phyloP scores from a whole-genome alignment of 2,329 filamentous ascomycete genomes.

The Fusarium scirpi region DNA sequence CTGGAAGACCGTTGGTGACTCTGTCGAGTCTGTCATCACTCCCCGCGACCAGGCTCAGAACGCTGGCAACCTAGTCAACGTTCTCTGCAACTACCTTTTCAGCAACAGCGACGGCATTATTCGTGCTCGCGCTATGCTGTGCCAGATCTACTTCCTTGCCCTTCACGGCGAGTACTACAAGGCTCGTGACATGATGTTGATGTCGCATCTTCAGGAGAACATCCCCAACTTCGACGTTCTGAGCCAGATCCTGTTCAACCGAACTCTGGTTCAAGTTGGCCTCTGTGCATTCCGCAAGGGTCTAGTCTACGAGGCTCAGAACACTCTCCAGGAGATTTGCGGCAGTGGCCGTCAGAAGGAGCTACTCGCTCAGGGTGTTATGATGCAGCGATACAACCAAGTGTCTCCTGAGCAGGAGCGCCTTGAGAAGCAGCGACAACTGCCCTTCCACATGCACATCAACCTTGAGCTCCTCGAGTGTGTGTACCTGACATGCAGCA shows the following conservation, averaged over 20 bases:
- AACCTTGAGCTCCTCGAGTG: slow-evolving; percentile 98
- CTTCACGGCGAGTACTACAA: slow-evolving; percentile 98
- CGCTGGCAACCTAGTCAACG: slow-evolving; percentile 80
- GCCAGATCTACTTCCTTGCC: slow-evolving; percentile 98
- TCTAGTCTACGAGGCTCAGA: slow-evolving; percentile 96
- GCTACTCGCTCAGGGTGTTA: slow-evolving; percentile 95
- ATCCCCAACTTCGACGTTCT: slow-evolving; percentile 97
- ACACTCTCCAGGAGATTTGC: slow-evolving; percentile 97
- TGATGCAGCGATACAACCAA: slow-evolving; percentile 96
- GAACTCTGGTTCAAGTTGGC: slow-evolving; percentile 95
- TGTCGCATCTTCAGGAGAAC: slow-evolving; percentile 98
- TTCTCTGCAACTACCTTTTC: slow-evolving; percentile 95
- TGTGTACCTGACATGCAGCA: slow-evolving; percentile 98
- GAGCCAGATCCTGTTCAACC: slow-evolving; percentile 98
- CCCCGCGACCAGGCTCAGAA: slow-evolving; percentile 76
- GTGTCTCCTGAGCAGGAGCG: slow-evolving; percentile 98
- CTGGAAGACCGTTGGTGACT: slow-evolving; percentile 82
- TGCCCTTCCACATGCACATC: slow-evolving; percentile 99
- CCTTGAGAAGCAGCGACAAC: slow-evolving; percentile 94
- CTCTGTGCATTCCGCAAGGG: slow-evolving; percentile 98
- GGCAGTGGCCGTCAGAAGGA: slow-evolving; percentile 98
- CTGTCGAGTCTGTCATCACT: slow-evolving; percentile 83
- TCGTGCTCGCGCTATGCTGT: slow-evolving; percentile 95
- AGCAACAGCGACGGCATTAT: slow-evolving; percentile 95
- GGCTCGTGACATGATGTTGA: slow-evolving; percentile 98